These are phyloP conservation scores for Stagonosporopsis chrysanthemi DNA, from an alignment of 2,329 filamentous ascomycete genomes.

Conservation along the genomic window DNA sequence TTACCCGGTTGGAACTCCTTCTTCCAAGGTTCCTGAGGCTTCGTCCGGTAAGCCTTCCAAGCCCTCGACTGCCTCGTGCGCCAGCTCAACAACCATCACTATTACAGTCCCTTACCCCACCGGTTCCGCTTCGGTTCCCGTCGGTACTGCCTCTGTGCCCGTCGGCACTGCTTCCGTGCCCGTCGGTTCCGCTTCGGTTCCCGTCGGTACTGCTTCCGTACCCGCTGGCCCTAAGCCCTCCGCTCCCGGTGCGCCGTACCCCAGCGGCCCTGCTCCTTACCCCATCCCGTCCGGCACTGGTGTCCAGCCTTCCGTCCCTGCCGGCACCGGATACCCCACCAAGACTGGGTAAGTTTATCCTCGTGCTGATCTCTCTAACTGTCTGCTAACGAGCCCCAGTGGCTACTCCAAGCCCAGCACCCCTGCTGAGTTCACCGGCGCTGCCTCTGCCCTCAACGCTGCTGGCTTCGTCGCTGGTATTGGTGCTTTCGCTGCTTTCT, in stretches of 20 bases:
- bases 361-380: background rate
- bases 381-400: constrained; percentile 26
- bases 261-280: constrained; percentile 28
- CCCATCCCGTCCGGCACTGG: constrained; percentile 28
- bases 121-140: constrained; percentile 41
- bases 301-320: constrained; percentile 23
- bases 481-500: constrained; percentile 53
- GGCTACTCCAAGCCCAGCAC: constrained; percentile 41
- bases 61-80: constrained; percentile 37
- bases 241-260: constrained; percentile 26
- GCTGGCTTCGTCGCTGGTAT: constrained; percentile 51
- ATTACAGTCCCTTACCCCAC: constrained; percentile 53
- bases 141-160: constrained; percentile 36
- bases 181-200: constrained; percentile 41
- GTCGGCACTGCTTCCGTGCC: too few species aligned
- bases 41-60: constrained; percentile 22
- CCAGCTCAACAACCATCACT: constrained; percentile 53
- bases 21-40: constrained; percentile 20
- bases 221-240: constrained; percentile 29
- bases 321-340: constrained; percentile 42
- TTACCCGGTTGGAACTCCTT: constrained; percentile 25
- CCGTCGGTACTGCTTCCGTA: constrained; percentile 35
- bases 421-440: constrained; percentile 49
- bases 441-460: constrained; percentile 47
- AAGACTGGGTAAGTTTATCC: constrained; percentile 41